A percentile compares a stretch with the other conserved stretches of the same genome.
Conservation (phyloP, 2,329 filamentous ascomycete species). For the Alternaria arborescens region DNA sequence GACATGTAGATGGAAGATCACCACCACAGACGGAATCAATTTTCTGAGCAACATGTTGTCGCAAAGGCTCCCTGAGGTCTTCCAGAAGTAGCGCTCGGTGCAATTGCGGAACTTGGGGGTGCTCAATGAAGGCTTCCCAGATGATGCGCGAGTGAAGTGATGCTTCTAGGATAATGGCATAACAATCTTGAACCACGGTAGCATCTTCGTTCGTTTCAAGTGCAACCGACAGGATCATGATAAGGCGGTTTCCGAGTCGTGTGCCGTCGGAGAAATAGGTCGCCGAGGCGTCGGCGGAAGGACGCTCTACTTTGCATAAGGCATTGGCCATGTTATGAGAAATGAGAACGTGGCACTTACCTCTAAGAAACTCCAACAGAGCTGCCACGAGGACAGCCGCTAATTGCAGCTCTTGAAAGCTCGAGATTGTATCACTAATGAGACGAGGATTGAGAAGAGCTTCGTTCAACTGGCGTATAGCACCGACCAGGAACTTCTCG, state of each 20-base stretch:
- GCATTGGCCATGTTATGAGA: constrained; percentile 13
- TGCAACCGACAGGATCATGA: constrained; percentile 35
- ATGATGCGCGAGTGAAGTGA: constrained; percentile 45
- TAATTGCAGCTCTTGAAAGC: constrained; percentile 35
- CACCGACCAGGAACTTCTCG: constrained; percentile 42
- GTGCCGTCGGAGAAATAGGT: constrained; percentile 45
- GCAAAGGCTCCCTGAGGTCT: constrained; percentile 32
- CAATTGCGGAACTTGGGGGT: constrained; percentile 33
- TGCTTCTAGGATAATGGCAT: constrained; percentile 47
- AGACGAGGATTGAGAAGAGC: constrained; percentile 41
- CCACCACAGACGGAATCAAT: constrained; percentile 49
- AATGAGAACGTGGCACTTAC: constrained; percentile 24
- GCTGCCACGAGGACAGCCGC: constrained; percentile 39
- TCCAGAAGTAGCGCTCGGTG: constrained; percentile 44
- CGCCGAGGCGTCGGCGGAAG: constrained; percentile 39
- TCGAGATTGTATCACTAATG: constrained; percentile 30
- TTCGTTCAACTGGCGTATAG: constrained; percentile 41
- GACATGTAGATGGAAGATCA: constrained; percentile 44
- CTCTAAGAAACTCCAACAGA: constrained; percentile 47
- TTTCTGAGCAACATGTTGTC: constrained; percentile 37
- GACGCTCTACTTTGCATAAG: constrained; percentile 47
- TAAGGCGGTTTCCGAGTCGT: constrained; percentile 42
- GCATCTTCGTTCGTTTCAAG: constrained; percentile 28
- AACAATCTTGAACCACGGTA: constrained; percentile 33
- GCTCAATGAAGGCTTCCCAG: constrained; percentile 45